These are phyloP conservation scores for Dentipellis fragilis DNA, from an alignment of 768 basidiomycete species.

Conservation along the genomic window DNA sequence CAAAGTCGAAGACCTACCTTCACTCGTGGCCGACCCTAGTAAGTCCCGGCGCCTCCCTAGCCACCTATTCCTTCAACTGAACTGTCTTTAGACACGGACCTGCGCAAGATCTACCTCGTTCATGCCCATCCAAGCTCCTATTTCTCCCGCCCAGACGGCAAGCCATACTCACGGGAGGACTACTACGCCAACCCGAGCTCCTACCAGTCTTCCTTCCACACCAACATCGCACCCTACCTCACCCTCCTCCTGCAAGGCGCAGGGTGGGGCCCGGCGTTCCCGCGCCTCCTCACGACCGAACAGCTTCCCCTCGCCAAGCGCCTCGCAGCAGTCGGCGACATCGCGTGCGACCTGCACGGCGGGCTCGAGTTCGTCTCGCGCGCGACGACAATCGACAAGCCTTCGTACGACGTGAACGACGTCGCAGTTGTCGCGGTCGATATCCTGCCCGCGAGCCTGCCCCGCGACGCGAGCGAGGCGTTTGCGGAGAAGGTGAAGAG, in stretches of 20 bases:
- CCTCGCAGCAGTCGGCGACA: constrained; percentile 72
- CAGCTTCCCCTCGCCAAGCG: constrained; percentile 41
- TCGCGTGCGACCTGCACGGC: constrained; percentile 87
- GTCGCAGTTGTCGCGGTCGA: constrained; percentile 84
- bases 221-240: constrained; percentile 75
- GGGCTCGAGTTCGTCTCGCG: constrained; percentile 75
- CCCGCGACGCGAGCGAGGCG: constrained; percentile 68
- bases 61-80: not conserved
- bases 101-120: constrained; percentile 66
- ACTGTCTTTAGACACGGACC: constrained; percentile 35
- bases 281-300: constrained; percentile 64
- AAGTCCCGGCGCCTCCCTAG: constrained; percentile 7
- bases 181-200: constrained; percentile 67
- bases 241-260: constrained; percentile 81
- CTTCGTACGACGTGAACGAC: constrained; percentile 58
- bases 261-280: constrained; percentile 74
- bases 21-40: constrained; percentile 46
- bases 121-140: constrained; percentile 67
- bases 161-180: constrained; percentile 46
- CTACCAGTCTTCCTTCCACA: constrained; percentile 60
- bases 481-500: constrained; percentile 62
- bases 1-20: constrained; percentile 42
- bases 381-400: constrained; percentile 70
- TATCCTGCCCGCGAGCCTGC: constrained; percentile 80
- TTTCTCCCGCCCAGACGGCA: constrained; percentile 46